Conservation (phyloP, 345 rosid genomes). For the Rhodomyrtus tomentosa region DNA sequence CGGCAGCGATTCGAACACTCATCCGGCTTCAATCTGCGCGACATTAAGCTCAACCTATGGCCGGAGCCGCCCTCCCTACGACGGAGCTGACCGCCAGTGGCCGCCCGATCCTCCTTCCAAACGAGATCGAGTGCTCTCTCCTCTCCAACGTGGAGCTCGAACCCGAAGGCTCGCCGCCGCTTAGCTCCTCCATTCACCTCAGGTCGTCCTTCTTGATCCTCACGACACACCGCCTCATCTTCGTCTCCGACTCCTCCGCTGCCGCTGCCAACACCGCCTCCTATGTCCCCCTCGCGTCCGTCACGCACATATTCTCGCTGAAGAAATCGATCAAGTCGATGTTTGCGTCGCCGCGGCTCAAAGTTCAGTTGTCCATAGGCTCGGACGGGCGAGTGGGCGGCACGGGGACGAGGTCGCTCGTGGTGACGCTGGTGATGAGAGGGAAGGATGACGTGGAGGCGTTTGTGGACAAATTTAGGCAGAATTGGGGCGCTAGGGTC, state of each 20-base stretch:
- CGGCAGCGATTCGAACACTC: background rate
- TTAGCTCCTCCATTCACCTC: slow-evolving; percentile 20
- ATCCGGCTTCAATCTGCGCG: background rate
- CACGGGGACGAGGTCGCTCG: slow-evolving; percentile 23
- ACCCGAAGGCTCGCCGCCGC: slow-evolving; percentile 32
- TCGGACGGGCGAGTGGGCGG: slow-evolving; percentile 11
- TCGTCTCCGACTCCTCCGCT: slow-evolving; percentile 42
- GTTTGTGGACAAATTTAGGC: slow-evolving; percentile 64
- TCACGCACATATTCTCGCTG: slow-evolving; percentile 40
- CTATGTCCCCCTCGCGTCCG: slow-evolving; percentile 4
- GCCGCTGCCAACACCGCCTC: slow-evolving; percentile 15
- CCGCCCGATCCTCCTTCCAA: slow-evolving; percentile 59
- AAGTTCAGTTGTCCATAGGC: slow-evolving; percentile 48
- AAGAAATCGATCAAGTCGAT: slow-evolving; percentile 46
- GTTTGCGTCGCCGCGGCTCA: slow-evolving; percentile 76
- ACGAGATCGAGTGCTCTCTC: slow-evolving; percentile 65
- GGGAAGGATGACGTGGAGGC: slow-evolving; percentile 84
- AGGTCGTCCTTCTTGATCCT: slow-evolving; percentile 55
- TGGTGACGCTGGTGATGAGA: slow-evolving; percentile 51
- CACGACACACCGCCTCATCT: slow-evolving; percentile 80
- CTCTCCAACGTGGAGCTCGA: slow-evolving; percentile 72
- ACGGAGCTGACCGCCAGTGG: slow-evolving; percentile 57
- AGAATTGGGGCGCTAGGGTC: slow-evolving; percentile 71
- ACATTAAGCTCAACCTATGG: background rate
- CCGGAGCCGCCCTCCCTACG: slow-evolving; percentile 9